A percentile compares a stretch with the other conserved stretches of the same genome.
phyloP scores from a whole-genome alignment of 169 alveolate species.

The Eimeria brunetti region DNA sequence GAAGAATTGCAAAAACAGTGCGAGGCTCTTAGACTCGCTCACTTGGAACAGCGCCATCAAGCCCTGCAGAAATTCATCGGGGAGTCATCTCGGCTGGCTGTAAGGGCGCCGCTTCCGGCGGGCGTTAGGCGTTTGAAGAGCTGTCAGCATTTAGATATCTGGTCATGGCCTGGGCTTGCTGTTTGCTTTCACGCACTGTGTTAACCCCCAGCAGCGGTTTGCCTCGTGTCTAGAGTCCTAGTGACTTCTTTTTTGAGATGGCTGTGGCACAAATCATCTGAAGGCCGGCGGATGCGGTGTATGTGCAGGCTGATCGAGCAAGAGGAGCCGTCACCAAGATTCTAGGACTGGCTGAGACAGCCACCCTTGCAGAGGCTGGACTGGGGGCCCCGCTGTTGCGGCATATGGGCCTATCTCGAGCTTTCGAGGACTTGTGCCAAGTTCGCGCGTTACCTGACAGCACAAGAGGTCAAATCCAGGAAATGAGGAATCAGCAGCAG shows the following conservation, averaged over 20 bases:
- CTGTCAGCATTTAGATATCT: neutral
- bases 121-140: neutral
- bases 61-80: constrained; percentile 40
- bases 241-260: neutral
- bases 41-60: constrained; percentile 29
- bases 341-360: constrained; percentile 8
- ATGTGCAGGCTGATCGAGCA: constrained; percentile 58
- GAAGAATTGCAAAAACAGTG: constrained; percentile 33
- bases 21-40: constrained; percentile 39
- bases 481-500: constrained; percentile 22
- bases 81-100: constrained; percentile 37
- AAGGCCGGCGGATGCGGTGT: neutral
- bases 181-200: neutral
- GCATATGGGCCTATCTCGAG: constrained; percentile 62
- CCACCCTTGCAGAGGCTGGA: constrained; percentile 43
- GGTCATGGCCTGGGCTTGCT: neutral
- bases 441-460: constrained; percentile 47
- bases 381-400: constrained; percentile 44
- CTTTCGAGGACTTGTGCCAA: constrained; percentile 55
- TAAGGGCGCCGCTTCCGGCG: constrained; percentile 2
- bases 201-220: neutral
- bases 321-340: neutral
- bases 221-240: neutral
- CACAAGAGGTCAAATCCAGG: neutral
- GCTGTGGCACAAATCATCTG: neutral